These are phyloP conservation scores for Fusarium citri DNA, from an alignment of 2,329 filamentous ascomycete species.

Conservation along the genomic window DNA sequence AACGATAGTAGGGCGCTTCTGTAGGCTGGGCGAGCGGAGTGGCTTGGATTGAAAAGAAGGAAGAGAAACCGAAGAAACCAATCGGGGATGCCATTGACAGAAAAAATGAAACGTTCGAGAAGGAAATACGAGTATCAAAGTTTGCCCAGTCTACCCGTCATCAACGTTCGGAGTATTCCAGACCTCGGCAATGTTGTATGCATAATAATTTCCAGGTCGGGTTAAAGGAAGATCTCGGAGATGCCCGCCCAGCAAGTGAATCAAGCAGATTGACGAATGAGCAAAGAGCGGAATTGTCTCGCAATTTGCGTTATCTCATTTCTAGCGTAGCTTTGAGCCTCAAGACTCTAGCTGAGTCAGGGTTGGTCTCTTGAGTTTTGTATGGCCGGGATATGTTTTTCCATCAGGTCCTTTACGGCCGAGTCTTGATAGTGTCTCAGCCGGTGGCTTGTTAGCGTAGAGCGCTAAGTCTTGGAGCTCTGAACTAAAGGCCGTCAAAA, in stretches of 20 bases:
- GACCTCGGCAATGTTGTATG: not conserved
- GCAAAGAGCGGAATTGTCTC: not conserved
- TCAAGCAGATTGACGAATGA: constrained; percentile 12
- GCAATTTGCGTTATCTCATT: constrained; percentile 21
- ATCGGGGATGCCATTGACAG: not conserved
- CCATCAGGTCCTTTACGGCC: not conserved
- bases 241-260: constrained; percentile 6
- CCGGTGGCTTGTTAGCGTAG: not conserved
- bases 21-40: not conserved
- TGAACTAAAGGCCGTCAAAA: not conserved
- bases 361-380: not conserved
- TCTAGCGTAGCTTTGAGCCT: constrained; percentile 26
- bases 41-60: not conserved
- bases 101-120: not conserved
- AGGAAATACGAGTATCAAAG: not conserved
- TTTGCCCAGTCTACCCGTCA: not conserved
- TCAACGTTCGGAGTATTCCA: not conserved
- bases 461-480: constrained; percentile 8
- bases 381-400: not conserved
- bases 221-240: constrained; percentile 22
- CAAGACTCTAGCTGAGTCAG: constrained; percentile 13
- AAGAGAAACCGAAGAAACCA: not conserved
- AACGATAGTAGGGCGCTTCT: not conserved
- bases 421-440: not conserved
- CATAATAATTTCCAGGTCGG: not conserved